Evolutionary conservation across 768 basidiomycete species (phyloP).

Genomic region (Leccinum variicolor): DNA sequence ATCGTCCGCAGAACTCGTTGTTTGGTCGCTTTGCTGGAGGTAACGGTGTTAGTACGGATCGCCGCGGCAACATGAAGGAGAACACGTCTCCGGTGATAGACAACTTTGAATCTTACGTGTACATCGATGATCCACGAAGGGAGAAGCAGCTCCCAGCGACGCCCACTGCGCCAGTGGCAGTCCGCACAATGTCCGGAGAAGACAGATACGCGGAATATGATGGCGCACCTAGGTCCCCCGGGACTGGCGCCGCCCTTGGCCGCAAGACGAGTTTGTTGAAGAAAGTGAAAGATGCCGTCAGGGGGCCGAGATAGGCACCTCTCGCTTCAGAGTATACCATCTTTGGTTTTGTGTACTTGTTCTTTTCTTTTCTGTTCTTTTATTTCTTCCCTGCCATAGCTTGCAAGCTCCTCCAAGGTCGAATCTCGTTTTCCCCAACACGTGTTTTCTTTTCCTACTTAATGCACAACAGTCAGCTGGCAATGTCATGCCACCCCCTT

Average conservation of each 20-base stretch:
- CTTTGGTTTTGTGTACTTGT: constrained; percentile 1
- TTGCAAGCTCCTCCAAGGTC: constrained; percentile 8
- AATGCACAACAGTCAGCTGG: not conserved
- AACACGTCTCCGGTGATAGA: constrained; percentile 30
- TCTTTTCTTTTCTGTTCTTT: constrained; percentile 1
- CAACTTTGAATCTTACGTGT: constrained; percentile 57
- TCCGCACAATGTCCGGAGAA: constrained; percentile 27
- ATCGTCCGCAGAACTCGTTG: constrained; percentile 72
- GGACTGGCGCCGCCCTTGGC: constrained; percentile 46
- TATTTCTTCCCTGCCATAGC: constrained; percentile 3
- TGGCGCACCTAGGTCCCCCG: constrained; percentile 33
- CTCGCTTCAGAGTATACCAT: constrained; percentile 4
- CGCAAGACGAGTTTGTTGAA: constrained; percentile 78
- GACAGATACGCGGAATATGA: constrained; percentile 52
- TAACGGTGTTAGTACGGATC: constrained; percentile 26
- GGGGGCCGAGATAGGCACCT: constrained; percentile 43
- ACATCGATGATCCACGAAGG: constrained; percentile 49
- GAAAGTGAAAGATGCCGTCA: constrained; percentile 73
- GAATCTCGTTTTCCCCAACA: not conserved
- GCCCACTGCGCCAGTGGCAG: constrained; percentile 29
- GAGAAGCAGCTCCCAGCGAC: constrained; percentile 56
- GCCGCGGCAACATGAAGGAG: constrained; percentile 36
- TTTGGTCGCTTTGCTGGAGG: constrained; percentile 63
- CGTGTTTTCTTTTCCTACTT: not conserved
- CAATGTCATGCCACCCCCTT: constrained; percentile 3